Evolutionary conservation across 805 yeast genomes (phyloP), one percentile per base, ranked within the genome.

Genomic region (Candida loeiensis): DNA sequence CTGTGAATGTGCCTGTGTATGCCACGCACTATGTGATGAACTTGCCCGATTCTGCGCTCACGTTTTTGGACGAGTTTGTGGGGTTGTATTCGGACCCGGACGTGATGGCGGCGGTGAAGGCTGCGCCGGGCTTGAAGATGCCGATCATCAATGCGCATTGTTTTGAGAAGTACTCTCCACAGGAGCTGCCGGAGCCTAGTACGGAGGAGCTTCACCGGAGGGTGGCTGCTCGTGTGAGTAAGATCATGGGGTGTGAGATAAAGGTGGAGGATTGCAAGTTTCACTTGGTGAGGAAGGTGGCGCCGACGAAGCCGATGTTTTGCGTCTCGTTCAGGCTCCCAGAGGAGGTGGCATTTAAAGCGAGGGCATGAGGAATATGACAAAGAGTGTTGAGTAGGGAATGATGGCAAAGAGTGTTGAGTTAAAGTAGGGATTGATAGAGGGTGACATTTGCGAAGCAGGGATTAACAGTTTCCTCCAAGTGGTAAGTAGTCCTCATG

Each of bases 291-390:
- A 79, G 99, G 56, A 82, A 81, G 58, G 99, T 93, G 6, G 91
- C 99, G 1, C 99, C 99, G 3, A 87, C 97, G 4, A 93, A 93
- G 56, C 91, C 91, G 24, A 93, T 93, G 99, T 90, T 77, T 58
- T 88, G 97, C 63, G 85, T 88, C 3, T 71, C 89, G 5, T 90
- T 90, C 61, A 60, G 61, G 52, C 69, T 93, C 22, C 95, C 95
- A 0, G 72, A 69, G 49, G 78, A 73, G 43, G 79, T 82, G 39
- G 87, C 85, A 6, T 81, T 80, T 39, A 58, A 14, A 14, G 28
- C 24, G 39, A 25, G 20, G 13, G 16, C n/a, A n/a, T n/a, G n/a
- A 15, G 14, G 31, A 28, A 28, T 5, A 11, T 13, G 27, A 6
- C 4, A 25, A 14, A 27, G 17, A 13, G 17, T 27, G 31, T 16